Percentiles rank a stretch among this genome's conserved stretches.
phyloP scores from a whole-genome alignment of 352 stramenopile species.

The Thalassiosira allenii region DNA sequence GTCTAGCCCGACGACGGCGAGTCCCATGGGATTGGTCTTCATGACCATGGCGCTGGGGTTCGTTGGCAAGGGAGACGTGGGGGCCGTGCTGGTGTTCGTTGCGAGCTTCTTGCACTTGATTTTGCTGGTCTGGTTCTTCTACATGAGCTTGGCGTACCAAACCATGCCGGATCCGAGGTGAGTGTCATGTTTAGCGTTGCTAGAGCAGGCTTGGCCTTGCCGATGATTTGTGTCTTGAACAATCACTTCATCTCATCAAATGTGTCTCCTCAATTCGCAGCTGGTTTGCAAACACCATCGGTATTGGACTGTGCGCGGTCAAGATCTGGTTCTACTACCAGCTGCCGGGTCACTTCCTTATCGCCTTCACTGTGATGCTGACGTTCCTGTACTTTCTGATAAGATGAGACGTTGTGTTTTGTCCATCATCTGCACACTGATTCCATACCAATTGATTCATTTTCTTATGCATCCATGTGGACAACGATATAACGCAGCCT shows the following conservation, averaged over 20 bases:
- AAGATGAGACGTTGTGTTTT: conserved; percentile 6
- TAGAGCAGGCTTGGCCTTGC: neutral
- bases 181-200: conserved; percentile 35
- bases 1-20: conserved; percentile 75
- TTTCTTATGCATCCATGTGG: conserved; percentile 9
- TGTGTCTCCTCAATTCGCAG: conserved; percentile 5
- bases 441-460: too few species aligned
- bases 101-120: conserved; percentile 49
- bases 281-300: conserved; percentile 81
- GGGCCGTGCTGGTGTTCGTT: conserved; percentile 64
- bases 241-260: too few species aligned
- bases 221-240: neutral
- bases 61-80: conserved; percentile 67
- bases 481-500: conserved; percentile 54
- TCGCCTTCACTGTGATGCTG: conserved; percentile 54
- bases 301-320: conserved; percentile 75
- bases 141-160: conserved; percentile 69
- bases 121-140: conserved; percentile 74
- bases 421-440: neutral
- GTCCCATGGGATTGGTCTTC: conserved; percentile 76
- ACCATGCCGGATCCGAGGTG: conserved; percentile 50
- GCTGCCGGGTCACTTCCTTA: conserved; percentile 64
- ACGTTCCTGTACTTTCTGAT: conserved; percentile 54
- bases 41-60: conserved; percentile 79
- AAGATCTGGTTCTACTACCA: conserved; percentile 85